Conservation (phyloP, 805 yeast genomes). For the Monosporozyma yasuniensis region DNA sequence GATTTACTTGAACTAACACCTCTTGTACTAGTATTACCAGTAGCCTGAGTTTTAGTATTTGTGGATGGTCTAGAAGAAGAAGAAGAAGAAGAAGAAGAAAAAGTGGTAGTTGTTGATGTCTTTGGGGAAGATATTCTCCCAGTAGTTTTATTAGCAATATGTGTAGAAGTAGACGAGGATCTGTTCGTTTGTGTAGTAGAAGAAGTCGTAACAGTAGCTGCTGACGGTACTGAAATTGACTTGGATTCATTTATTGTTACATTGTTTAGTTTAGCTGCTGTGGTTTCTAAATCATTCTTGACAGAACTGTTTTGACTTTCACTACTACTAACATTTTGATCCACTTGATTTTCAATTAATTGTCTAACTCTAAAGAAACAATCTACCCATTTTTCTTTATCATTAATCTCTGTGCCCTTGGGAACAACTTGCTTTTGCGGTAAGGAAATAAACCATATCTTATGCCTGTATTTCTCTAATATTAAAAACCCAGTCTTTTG, state of each 20-base stretch:
- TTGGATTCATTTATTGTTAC: not conserved
- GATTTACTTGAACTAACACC: not conserved
- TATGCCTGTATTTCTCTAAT: constrained; percentile 49
- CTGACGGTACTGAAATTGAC: not conserved
- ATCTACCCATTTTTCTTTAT: constrained; percentile 56
- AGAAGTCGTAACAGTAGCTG: not conserved
- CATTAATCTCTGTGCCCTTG: constrained; percentile 34
- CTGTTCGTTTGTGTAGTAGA: not conserved
- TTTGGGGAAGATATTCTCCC: not conserved
- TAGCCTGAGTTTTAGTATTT: not conserved
- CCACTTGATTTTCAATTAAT: constrained; percentile 31
- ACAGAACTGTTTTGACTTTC: not conserved
- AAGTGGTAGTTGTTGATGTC: not conserved
- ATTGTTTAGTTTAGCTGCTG: not conserved
- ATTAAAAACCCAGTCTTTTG: constrained; percentile 53
- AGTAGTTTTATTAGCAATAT: not conserved
- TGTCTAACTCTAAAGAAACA: constrained; percentile 60
- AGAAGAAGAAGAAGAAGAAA: no score
- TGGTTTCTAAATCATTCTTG: not conserved
- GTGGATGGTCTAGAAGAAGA: not conserved
- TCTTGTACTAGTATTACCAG: not conserved
- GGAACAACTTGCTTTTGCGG: constrained; percentile 16
- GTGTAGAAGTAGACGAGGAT: not conserved
- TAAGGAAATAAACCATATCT: constrained; percentile 48
- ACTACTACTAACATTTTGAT: not conserved